phyloP scores from a whole-genome alignment of 768 basidiomycete genomes.

The Cystoderma amianthinum region DNA sequence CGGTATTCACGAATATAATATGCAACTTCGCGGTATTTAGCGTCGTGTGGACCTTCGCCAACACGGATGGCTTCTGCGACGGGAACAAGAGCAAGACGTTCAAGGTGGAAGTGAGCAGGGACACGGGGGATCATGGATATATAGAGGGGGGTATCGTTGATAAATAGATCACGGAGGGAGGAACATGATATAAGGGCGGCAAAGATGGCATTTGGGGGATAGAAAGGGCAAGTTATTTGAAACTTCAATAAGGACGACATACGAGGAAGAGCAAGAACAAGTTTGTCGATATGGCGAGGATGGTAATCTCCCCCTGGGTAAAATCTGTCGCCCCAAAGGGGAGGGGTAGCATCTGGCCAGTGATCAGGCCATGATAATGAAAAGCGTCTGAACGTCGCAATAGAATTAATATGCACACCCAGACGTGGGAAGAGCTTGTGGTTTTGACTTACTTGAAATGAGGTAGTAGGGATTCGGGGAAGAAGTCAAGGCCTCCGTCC shows the following conservation, averaged over 20 bases:
- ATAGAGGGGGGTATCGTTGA: conserved; percentile 32
- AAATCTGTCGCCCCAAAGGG: conserved; percentile 30
- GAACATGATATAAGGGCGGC: conserved; percentile 26
- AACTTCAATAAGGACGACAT: conserved; percentile 26
- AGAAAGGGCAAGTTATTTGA: conserved; percentile 31
- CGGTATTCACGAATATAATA: conserved; percentile 33
- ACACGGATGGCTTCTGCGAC: conserved; percentile 33
- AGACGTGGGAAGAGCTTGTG: conserved; percentile 1
- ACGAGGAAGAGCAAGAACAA: conserved; percentile 26
- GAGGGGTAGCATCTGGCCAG: conserved; percentile 32
- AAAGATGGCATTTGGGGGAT: conserved; percentile 27
- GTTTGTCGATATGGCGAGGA: conserved; percentile 26
- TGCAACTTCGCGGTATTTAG: conserved; percentile 22
- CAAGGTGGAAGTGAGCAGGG: conserved; percentile 22
- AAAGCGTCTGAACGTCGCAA: conserved; percentile 16
- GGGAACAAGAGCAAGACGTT: conserved; percentile 25
- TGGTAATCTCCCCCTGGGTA: conserved; percentile 24
- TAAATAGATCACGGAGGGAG: conserved; percentile 25
- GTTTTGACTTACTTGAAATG: conserved; percentile 25
- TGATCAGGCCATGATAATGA: conserved; percentile 35
- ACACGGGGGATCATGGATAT: conserved; percentile 23
- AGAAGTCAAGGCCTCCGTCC: conserved; percentile 27
- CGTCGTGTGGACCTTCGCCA: conserved; percentile 32
- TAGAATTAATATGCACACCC: not conserved
- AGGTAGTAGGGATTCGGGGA: conserved; percentile 28